Percentiles rank a stretch among this genome's conserved stretches.
Conservation (phyloP, 2,329 filamentous ascomycete species). For the Ophiosphaerella herpotricha region DNA sequence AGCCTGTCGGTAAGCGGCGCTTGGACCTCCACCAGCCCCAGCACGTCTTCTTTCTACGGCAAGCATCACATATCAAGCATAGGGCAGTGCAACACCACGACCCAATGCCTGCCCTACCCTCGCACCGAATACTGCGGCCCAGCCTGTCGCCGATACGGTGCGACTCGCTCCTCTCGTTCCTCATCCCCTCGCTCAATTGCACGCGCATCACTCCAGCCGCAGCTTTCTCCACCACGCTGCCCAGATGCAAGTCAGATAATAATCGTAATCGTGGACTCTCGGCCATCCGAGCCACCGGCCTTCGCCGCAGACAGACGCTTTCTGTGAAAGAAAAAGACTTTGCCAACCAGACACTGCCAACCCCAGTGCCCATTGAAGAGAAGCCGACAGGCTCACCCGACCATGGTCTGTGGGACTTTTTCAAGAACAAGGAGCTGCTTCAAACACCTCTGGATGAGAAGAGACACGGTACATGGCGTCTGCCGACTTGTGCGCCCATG, state of each 20-base stretch:
- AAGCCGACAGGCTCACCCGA: constrained; percentile 67
- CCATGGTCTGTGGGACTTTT: constrained; percentile 94
- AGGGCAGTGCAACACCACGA: constrained; percentile 5
- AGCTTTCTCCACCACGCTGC: constrained; percentile 57
- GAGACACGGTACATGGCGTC: constrained; percentile 62
- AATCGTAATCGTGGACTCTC: constrained; percentile 83
- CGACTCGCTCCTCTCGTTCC: constrained; percentile 32
- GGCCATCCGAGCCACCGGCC: constrained; percentile 74
- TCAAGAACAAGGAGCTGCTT: constrained; percentile 71
- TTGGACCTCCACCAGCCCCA: too few species aligned
- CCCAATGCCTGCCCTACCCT: constrained; percentile 38
- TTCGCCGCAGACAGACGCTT: constrained; percentile 67
- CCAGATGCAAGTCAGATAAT: constrained; percentile 67
- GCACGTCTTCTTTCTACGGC: too few species aligned
- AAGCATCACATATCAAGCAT: not conserved
- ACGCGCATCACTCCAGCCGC: constrained; percentile 51
- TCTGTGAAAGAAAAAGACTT: constrained; percentile 69
- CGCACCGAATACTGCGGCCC: constrained; percentile 33
- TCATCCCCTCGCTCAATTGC: constrained; percentile 31
- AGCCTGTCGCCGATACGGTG: constrained; percentile 18
- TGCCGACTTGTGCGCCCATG: not conserved
- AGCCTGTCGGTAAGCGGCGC: too few species aligned
- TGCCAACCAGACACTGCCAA: constrained; percentile 60
- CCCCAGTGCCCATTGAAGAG: constrained; percentile 67
- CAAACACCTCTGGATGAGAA: constrained; percentile 72